Conservation (phyloP, 352 stramenopile species). For the Phytopythium mirpurense region DNA sequence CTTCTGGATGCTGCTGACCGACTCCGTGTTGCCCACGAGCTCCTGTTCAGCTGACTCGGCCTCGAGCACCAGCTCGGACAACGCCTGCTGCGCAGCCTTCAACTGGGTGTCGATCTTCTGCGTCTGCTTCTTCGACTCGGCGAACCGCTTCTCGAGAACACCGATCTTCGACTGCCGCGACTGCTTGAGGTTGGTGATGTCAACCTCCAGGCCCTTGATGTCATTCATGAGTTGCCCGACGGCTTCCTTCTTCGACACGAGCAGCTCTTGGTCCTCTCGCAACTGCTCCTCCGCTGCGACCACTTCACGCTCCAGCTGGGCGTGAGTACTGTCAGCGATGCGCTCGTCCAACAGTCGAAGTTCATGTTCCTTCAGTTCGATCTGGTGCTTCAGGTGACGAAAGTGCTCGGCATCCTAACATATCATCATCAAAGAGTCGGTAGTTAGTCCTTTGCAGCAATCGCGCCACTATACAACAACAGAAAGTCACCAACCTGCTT, state of each 20-base stretch:
- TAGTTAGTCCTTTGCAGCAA: background rate
- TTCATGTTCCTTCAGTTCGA: conserved; percentile 85
- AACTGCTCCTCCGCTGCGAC: conserved; percentile 70
- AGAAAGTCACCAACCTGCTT: conserved; percentile 36
- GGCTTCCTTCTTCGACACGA: conserved; percentile 55
- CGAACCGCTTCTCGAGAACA: conserved; percentile 69
- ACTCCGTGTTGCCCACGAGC: conserved; percentile 53
- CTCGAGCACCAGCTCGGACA: conserved; percentile 71
- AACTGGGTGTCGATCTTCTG: conserved; percentile 54
- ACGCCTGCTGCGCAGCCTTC: conserved; percentile 60
- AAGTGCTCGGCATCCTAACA: conserved; percentile 63
- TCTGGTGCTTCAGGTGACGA: conserved; percentile 63
- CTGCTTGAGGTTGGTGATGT: conserved; percentile 81
- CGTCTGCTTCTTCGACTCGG: conserved; percentile 68
- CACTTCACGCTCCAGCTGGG: conserved; percentile 74
- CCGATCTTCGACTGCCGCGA: conserved; percentile 79
- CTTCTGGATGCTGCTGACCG: conserved; percentile 40
- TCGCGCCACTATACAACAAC: background rate
- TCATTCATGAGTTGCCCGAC: conserved; percentile 78
- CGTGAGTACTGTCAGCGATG: conserved; percentile 74
- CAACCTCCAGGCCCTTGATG: conserved; percentile 59
- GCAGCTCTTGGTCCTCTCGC: conserved; percentile 45
- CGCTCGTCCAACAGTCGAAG: conserved; percentile 70
- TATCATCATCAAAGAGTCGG: conserved; percentile 5
- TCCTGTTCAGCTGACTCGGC: conserved; percentile 67